phyloP scores from a whole-genome alignment of 2,329 filamentous ascomycete genomes.

The Curvularia eragrostidis region DNA sequence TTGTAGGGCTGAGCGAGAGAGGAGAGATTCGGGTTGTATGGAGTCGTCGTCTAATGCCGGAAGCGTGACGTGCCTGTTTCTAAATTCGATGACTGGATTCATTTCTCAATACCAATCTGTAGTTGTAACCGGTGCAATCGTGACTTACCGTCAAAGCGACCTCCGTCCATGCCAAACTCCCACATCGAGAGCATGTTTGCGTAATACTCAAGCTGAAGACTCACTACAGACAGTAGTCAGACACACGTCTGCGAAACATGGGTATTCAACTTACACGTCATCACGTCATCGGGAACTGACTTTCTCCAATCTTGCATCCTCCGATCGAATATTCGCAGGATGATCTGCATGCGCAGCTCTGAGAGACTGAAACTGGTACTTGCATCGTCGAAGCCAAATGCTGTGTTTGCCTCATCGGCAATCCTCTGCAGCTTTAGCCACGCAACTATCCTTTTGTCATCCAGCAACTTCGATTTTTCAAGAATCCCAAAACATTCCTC shows the following conservation, averaged over 20 bases:
- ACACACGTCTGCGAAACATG: not conserved
- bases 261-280: slow-evolving; percentile 31
- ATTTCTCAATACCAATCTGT: not conserved
- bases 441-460: slow-evolving; percentile 40
- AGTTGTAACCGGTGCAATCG: not conserved
- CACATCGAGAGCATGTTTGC: slow-evolving; percentile 47
- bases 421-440: slow-evolving; percentile 46
- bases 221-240: slow-evolving; percentile 13
- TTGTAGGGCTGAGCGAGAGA: slow-evolving; percentile 43
- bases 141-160: slow-evolving; percentile 36
- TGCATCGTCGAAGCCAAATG: slow-evolving; percentile 48
- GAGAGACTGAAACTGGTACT: slow-evolving; percentile 48
- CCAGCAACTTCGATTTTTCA: slow-evolving; percentile 40
- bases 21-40: slow-evolving; percentile 43
- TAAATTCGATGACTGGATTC: slow-evolving; percentile 38
- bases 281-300: slow-evolving; percentile 39
- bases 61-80: slow-evolving; percentile 43
- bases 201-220: slow-evolving; percentile 40
- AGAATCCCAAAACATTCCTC: slow-evolving; percentile 43
- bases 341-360: slow-evolving; percentile 45
- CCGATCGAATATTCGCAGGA: slow-evolving; percentile 45
- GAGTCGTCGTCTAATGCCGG: slow-evolving; percentile 44
- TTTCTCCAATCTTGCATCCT: slow-evolving; percentile 48
- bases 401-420: slow-evolving; percentile 47
- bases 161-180: slow-evolving; percentile 50